Evolutionary conservation across 305 asterid species (phyloP).

Genomic region (Ajuga reptans): DNA sequence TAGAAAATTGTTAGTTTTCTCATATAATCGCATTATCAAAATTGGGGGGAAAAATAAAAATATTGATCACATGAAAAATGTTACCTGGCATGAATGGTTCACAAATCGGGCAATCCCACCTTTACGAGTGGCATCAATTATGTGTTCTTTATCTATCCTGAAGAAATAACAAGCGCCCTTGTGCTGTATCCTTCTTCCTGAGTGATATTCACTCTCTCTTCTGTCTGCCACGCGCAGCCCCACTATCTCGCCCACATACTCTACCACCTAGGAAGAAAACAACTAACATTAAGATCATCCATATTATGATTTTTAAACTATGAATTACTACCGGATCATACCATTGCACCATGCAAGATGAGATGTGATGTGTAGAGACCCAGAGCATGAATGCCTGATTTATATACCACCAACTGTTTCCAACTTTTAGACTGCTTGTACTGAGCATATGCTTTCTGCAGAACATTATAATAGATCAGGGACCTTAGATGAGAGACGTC

Average conservation of each 20-base stretch:
- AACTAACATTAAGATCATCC: neutral
- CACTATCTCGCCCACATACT: conserved; percentile 63
- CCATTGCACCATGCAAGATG: conserved; percentile 56
- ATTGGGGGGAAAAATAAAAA: neutral
- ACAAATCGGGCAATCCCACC: conserved; percentile 77
- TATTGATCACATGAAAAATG: neutral
- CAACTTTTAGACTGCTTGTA: conserved; percentile 54
- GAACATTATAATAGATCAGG: neutral
- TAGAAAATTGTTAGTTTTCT: neutral
- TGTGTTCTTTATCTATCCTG: conserved; percentile 54
- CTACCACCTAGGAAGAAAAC: conserved; percentile 46
- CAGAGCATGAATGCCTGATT: conserved; percentile 64
- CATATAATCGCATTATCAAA: too few relatives aligned
- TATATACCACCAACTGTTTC: conserved; percentile 60
- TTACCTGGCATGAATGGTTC: conserved; percentile 59
- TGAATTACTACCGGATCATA: conserved; percentile 21
- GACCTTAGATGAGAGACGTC: conserved; percentile 7
- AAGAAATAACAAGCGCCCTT: conserved; percentile 71
- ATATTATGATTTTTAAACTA: neutral
- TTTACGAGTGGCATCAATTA: conserved; percentile 65
- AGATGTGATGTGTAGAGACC: conserved; percentile 64
- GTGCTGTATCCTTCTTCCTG: conserved; percentile 53
- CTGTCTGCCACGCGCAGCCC: conserved; percentile 61
- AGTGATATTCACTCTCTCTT: conserved; percentile 59
- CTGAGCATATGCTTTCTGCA: conserved; percentile 57